A percentile compares a stretch with the other conserved stretches of the same genome.
These are phyloP conservation scores for Erysimum pusillum DNA, from an alignment of 441 rosid genomes.

Conservation along the genomic window DNA sequence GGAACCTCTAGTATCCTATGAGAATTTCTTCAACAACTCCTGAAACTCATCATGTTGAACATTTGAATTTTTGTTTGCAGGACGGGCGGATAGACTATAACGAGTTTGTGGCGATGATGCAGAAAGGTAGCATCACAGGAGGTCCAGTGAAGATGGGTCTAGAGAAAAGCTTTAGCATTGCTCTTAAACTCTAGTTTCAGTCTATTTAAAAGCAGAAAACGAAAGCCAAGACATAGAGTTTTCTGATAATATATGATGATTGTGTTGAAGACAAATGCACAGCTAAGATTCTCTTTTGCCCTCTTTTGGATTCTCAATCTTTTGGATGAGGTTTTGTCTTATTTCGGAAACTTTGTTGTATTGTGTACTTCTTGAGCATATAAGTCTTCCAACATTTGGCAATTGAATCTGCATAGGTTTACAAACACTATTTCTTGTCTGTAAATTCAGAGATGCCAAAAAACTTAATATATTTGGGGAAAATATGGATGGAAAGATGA, in stretches of 20 bases:
- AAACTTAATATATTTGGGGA: too few relatives aligned
- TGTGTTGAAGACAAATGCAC: constrained; percentile 30
- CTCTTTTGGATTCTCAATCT: constrained; percentile 38
- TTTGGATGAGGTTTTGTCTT: constrained; percentile 35
- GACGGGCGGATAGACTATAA: constrained; percentile 94
- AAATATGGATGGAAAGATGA: too few relatives aligned
- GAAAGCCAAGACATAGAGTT: constrained; percentile 23
- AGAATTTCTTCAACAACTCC: background rate
- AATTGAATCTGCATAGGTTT: background rate
- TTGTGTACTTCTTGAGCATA: constrained; percentile 26
- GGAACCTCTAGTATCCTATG: background rate
- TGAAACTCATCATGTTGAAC: constrained; percentile 6
- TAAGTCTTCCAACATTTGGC: constrained; percentile 4
- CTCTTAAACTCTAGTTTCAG: constrained; percentile 59
- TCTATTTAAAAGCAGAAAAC: constrained; percentile 14
- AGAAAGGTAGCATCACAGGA: constrained; percentile 65
- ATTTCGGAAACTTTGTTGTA: constrained; percentile 7
- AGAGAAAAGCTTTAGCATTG: constrained; percentile 78
- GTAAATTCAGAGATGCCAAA: background rate
- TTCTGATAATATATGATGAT: constrained; percentile 27
- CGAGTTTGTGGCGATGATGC: constrained; percentile 98
- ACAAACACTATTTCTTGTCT: background rate
- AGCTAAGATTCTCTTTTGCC: constrained; percentile 20
- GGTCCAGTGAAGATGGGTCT: constrained; percentile 62
- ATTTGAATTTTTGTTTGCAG: constrained; percentile 52